Percentiles rank a stretch among this genome's conserved stretches.
Evolutionary conservation across 129 eudicot species (phyloP).

Genomic region (Helichrysum umbraculigerum): DNA sequence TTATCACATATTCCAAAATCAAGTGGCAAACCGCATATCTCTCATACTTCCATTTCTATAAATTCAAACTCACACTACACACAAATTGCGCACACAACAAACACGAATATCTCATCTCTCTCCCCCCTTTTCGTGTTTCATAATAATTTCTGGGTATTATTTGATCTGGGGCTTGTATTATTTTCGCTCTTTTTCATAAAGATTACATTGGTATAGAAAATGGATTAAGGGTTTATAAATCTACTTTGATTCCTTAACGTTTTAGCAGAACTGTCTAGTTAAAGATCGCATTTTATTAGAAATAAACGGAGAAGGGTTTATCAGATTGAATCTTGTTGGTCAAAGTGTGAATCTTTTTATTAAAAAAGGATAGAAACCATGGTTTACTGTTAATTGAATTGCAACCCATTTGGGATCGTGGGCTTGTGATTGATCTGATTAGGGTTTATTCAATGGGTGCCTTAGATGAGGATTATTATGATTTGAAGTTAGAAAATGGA

Average conservation of each 20-base stretch:
- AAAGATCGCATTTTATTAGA: neutral
- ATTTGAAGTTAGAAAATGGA: slow-evolving; percentile 57
- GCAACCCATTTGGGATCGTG: too few relatives aligned
- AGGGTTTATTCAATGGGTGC: slow-evolving; percentile 67
- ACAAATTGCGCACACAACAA: too few relatives aligned
- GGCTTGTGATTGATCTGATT: neutral
- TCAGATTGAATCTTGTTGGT: neutral
- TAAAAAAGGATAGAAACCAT: neutral
- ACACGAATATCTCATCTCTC: too few relatives aligned
- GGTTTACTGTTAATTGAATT: neutral
- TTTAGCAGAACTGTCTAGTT: neutral
- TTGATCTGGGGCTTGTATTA: too few relatives aligned
- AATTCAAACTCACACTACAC: too few relatives aligned
- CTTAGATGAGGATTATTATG: slow-evolving; percentile 64
- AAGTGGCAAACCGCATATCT: too few relatives aligned
- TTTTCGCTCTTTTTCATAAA: too few relatives aligned
- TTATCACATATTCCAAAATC: too few relatives aligned
- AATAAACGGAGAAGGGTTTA: neutral
- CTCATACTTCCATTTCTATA: too few relatives aligned
- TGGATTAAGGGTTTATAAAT: neutral
- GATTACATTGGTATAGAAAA: neutral
- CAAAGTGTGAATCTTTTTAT: slow-evolving; percentile 12
- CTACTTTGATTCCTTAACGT: neutral
- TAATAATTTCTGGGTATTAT: too few relatives aligned
- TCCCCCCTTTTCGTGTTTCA: too few relatives aligned